phyloP scores from a whole-genome alignment of 2,329 filamentous ascomycete genomes.

The Diaporthe sp. region DNA sequence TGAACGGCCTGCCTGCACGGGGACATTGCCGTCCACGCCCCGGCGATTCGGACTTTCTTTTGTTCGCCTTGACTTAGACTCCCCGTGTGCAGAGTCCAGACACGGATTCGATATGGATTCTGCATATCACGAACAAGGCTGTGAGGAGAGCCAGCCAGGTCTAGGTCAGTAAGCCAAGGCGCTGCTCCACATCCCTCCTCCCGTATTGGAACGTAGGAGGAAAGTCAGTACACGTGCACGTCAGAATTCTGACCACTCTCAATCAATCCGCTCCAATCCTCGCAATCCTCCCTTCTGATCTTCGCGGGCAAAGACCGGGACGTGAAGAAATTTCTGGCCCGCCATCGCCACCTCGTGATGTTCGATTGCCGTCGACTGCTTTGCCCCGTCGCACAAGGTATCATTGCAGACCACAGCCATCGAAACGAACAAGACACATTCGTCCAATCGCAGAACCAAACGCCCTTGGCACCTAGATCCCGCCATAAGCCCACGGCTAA shows the following conservation, averaged over 20 bases:
- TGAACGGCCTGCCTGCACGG: neutral
- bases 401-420: slow-evolving; percentile 30
- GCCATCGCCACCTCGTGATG: slow-evolving; percentile 33
- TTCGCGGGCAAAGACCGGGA: neutral
- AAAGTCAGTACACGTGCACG: neutral
- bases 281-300: slow-evolving; percentile 11
- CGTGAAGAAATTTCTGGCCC: neutral
- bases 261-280: slow-evolving; percentile 14
- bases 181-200: slow-evolving; percentile 13
- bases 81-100: neutral
- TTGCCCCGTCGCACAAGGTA: slow-evolving; percentile 20
- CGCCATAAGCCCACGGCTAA: neutral
- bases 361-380: neutral
- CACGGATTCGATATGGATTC: neutral
- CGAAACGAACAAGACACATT: neutral
- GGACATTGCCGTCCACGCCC: neutral
- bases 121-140: slow-evolving; percentile 19
- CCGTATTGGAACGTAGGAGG: slow-evolving; percentile 8
- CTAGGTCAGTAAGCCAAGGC: slow-evolving; percentile 19
- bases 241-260: neutral
- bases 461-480: neutral
- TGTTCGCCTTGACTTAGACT: neutral
- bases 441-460: slow-evolving; percentile 16
- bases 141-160: slow-evolving; percentile 9
- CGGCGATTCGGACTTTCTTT: slow-evolving; percentile 5